Conservation (phyloP, 1,284 basidiomycete genomes). For the Ganoderma lucidum region DNA sequence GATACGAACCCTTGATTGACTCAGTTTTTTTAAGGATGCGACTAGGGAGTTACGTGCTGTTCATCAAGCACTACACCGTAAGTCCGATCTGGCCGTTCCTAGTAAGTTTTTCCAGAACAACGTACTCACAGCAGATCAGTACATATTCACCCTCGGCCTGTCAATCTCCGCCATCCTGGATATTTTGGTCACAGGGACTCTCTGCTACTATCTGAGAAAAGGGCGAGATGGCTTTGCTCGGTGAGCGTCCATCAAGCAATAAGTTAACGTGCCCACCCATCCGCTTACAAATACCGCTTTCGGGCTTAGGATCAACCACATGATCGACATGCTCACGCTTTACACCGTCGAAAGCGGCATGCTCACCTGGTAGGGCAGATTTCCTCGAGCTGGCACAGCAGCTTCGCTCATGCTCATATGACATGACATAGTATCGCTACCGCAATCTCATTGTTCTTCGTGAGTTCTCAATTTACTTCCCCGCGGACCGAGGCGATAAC, state of each 20-base stretch:
- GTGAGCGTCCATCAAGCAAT: slow-evolving; percentile 14
- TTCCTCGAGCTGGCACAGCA: not conserved
- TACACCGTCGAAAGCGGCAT: slow-evolving; percentile 32
- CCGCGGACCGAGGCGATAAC: not conserved
- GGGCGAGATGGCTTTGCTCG: slow-evolving; percentile 30
- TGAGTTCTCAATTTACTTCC: slow-evolving; percentile 17
- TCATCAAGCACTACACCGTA: slow-evolving; percentile 25
- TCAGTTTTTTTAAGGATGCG: slow-evolving; percentile 20
- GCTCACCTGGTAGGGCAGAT: slow-evolving; percentile 34
- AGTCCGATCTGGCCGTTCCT: not conserved
- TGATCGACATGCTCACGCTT: slow-evolving; percentile 33
- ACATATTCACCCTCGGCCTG: slow-evolving; percentile 37
- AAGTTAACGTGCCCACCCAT: not conserved
- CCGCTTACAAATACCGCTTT: not conserved
- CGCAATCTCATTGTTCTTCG: slow-evolving; percentile 34
- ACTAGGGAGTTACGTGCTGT: slow-evolving; percentile 21
- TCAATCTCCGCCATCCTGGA: slow-evolving; percentile 33
- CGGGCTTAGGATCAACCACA: slow-evolving; percentile 28
- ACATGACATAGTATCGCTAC: slow-evolving; percentile 29
- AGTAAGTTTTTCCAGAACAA: not conserved
- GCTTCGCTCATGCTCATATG: not conserved
- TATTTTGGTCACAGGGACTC: slow-evolving; percentile 31
- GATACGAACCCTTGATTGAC: not conserved
- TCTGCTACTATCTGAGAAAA: slow-evolving; percentile 33
- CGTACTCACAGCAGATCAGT: not conserved